These are phyloP conservation scores for Vitis hybrid DNA, from an alignment of 177 flowering plant genomes.

Conservation along the genomic window DNA sequence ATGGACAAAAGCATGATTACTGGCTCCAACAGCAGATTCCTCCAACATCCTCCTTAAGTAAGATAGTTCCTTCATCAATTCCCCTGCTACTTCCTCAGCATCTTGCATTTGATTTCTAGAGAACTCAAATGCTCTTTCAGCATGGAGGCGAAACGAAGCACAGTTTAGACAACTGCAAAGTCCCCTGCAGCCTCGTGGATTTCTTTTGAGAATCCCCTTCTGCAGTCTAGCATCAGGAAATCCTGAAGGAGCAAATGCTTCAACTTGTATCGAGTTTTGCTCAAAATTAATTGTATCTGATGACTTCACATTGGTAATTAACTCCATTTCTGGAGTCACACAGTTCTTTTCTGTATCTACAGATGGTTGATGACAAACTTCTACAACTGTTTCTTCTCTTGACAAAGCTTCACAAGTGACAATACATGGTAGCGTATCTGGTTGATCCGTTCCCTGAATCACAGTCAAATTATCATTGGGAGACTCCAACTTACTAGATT, in stretches of 20 bases:
- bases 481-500: not conserved
- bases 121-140: constrained; percentile 74
- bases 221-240: constrained; percentile 15
- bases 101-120: constrained; percentile 77
- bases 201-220: constrained; percentile 65
- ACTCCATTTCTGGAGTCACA: not conserved
- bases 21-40: constrained; percentile 22
- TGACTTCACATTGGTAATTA: constrained; percentile 15
- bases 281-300: constrained; percentile 6
- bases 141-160: constrained; percentile 68
- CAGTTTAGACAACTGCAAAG: constrained; percentile 64
- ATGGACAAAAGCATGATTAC: constrained; percentile 17
- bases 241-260: constrained; percentile 5
- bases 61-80: constrained; percentile 53
- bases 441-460: constrained; percentile 6
- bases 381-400: constrained; percentile 4
- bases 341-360: constrained; percentile 12
- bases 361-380: constrained; percentile 5
- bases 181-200: constrained; percentile 68
- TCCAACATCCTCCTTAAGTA: constrained; percentile 45
- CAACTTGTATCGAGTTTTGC: constrained; percentile 15
- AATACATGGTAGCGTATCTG: not conserved
- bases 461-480: not conserved
- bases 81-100: constrained; percentile 60
- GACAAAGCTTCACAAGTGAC: constrained; percentile 3